phyloP scores from a whole-genome alignment of 495 filamentous ascomycete genomes.

The Aspergillus mulundensis region DNA sequence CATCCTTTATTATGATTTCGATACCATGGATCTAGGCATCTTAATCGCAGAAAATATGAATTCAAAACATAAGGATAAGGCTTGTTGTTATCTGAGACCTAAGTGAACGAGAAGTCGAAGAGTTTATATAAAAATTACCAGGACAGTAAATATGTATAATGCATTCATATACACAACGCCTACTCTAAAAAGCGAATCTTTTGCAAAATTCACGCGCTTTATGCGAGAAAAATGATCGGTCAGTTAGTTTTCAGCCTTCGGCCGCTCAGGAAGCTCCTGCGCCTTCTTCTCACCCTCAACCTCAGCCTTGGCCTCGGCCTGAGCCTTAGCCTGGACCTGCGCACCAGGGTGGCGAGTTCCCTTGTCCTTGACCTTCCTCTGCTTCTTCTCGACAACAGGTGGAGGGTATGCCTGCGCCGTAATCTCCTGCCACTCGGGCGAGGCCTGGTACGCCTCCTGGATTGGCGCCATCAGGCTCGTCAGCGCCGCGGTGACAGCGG shows the following conservation, averaged over 20 bases:
- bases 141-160: not conserved
- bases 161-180: not conserved
- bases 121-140: not conserved
- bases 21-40: too few relatives aligned
- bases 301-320: not conserved
- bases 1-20: too few relatives aligned
- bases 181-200: not conserved
- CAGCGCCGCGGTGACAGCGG: conserved; percentile 67
- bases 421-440: conserved; percentile 76
- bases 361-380: conserved; percentile 78
- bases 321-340: not conserved
- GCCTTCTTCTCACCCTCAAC: not conserved
- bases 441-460: conserved; percentile 61
- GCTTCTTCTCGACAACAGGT: conserved; percentile 59
- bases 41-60: too few relatives aligned
- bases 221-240: not conserved
- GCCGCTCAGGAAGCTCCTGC: not conserved
- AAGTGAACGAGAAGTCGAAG: not conserved
- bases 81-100: not conserved
- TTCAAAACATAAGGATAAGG: not conserved
- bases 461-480: conserved; percentile 71
- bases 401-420: conserved; percentile 79
- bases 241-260: not conserved
- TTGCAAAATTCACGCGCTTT: not conserved
- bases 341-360: conserved; percentile 61